Percentiles rank a stretch among this genome's conserved stretches.
phyloP scores from a whole-genome alignment of 129 eudicot species.

The Flaveria sonorensis region DNA sequence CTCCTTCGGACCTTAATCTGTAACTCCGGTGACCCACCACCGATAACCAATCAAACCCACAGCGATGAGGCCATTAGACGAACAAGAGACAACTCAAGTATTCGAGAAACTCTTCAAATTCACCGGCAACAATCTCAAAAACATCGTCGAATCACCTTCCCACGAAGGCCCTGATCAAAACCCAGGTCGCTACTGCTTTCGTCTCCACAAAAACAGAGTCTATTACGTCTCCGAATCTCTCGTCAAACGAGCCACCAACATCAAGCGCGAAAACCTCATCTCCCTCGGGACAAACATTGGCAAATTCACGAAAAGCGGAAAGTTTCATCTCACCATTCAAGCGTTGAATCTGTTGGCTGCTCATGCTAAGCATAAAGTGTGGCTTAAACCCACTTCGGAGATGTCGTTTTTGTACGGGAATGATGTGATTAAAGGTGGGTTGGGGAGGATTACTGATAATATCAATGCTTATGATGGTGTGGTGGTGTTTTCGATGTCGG shows the following conservation, averaged over 20 bases:
- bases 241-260: constrained; percentile 89
- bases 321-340: constrained; percentile 77
- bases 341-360: constrained; percentile 64
- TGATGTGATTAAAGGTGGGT: constrained; percentile 85
- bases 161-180: constrained; percentile 77
- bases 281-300: constrained; percentile 80
- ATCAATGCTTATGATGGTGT: constrained; percentile 79
- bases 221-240: constrained; percentile 82
- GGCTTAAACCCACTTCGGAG: constrained; percentile 94
- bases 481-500: constrained; percentile 88
- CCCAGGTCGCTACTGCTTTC: constrained; percentile 84
- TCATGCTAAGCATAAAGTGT: constrained; percentile 86
- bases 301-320: constrained; percentile 77
- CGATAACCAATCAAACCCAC: too few relatives aligned
- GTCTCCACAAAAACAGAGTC: constrained; percentile 79
- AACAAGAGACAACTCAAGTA: constrained; percentile 80
- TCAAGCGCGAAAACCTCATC: constrained; percentile 78
- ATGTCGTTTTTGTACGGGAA: constrained; percentile 93
- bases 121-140: constrained; percentile 88
- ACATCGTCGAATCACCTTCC: constrained; percentile 79
- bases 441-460: constrained; percentile 92
- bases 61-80: constrained; percentile 90
- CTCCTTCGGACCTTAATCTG: too few relatives aligned
- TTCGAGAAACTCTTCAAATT: constrained; percentile 89
- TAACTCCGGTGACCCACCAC: too few relatives aligned